Evolutionary conservation across 768 basidiomycete genomes (phyloP), one percentile per base, ranked within the genome.

Genomic region (Sarcodon aspratus): DNA sequence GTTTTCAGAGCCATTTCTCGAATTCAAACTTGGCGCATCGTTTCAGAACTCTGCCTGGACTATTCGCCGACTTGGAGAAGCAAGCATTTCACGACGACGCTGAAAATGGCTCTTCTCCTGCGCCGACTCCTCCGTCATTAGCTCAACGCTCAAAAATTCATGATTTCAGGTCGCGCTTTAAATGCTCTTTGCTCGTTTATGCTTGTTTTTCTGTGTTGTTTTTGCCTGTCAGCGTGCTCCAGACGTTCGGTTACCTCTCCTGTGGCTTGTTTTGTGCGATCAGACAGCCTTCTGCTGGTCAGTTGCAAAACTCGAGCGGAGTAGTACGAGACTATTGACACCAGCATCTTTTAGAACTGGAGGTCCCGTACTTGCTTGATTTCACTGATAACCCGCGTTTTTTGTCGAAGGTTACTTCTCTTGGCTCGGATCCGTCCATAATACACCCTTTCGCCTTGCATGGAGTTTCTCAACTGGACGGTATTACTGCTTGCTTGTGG

Each of bases 401-500:
- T 4, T 15, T 59, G 27, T 51, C 59, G 2, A 66, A 63, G 47
- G 34, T 62, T 11, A 59, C 60, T 13, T 49, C 55, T 1, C 21
- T 65, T 13, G 46, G 55, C 18, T 59, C 61, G 13, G 52, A 35
- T 5, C 62, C 59, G 12, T 38, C 44, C 18, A 34, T 46, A 13
- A 52, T 65, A 17, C 42, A 42, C 17, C 60, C 59, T 0, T 56
- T 55, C 34, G 43, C 58, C 10, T 31, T 60, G 9, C 46, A 50
- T 9, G 54, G 59, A 0, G 33, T 40, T 2, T 17, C 45, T 9
- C 50, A 56, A 11, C 44, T 52, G 0, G 49, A 54, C 1, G 51
- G 48, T 7, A 45, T 72, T 15, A 69, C 75, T 0, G 78, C 76
- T 35, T 79, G 78, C 57, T 57, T 76, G 13, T 78, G 78, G 78